Percentiles rank a stretch among this genome's conserved stretches.
phyloP scores from a whole-genome alignment of 371 early-diverging fungal species.

The Apophysomyces elegans region DNA sequence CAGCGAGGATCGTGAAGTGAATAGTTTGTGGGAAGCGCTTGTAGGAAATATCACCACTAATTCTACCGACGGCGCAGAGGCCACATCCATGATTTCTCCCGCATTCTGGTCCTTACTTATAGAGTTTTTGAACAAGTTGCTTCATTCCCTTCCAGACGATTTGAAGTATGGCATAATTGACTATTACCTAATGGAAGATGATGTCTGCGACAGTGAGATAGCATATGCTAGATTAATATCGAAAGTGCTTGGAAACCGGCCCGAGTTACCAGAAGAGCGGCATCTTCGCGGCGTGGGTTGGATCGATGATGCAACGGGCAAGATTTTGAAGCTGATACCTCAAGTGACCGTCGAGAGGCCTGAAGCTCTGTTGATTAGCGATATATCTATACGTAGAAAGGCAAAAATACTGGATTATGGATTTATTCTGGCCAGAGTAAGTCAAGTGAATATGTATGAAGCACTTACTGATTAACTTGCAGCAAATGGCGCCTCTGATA shows the following conservation, averaged over 20 bases:
- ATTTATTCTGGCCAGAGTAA: conserved; percentile 54
- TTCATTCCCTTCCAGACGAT: conserved; percentile 33
- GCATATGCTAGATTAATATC: conserved; percentile 22
- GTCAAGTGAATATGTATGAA: not conserved
- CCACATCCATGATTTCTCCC: conserved; percentile 24
- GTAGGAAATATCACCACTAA: conserved; percentile 15
- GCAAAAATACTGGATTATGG: conserved; percentile 48
- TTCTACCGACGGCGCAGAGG: not conserved
- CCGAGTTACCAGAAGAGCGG: conserved; percentile 49
- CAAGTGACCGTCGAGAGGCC: not conserved
- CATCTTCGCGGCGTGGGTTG: conserved; percentile 51
- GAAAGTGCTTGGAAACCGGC: conserved; percentile 27
- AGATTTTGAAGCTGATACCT: conserved; percentile 14
- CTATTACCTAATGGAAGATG: conserved; percentile 36
- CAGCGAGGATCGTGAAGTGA: not conserved
- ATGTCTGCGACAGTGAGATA: conserved; percentile 14
- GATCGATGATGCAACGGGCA: conserved; percentile 49
- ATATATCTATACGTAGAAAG: conserved; percentile 26
- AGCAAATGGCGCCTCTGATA: conserved; percentile 41
- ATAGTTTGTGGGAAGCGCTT: conserved; percentile 40
- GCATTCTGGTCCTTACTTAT: conserved; percentile 46
- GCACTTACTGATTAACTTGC: not conserved
- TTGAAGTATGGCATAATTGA: conserved; percentile 40
- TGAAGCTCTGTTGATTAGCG: no score
- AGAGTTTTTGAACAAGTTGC: conserved; percentile 35